phyloP scores from a whole-genome alignment of 1,284 basidiomycete genomes.

The Malassezia pachydermatis region DNA sequence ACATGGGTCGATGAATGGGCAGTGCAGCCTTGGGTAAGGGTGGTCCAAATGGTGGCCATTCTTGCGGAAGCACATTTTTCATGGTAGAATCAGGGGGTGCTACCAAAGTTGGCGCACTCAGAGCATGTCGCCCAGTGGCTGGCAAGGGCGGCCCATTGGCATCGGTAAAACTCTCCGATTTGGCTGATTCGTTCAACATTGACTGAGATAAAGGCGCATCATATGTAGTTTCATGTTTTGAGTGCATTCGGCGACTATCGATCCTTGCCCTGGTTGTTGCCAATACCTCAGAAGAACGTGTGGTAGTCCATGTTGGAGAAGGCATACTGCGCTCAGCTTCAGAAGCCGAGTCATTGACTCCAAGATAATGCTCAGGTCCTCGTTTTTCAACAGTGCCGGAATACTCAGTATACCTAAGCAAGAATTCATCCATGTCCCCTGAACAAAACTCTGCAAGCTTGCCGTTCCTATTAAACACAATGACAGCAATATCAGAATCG shows the following conservation, averaged over 20 bases:
- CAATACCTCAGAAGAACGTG: not conserved
- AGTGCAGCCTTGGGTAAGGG: no score
- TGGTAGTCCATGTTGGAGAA: not conserved
- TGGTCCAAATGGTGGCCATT: no score
- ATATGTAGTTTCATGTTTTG: no score
- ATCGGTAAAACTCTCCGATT: no score
- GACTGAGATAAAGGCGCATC: no score
- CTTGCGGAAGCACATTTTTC: no score
- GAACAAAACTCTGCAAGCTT: conserved; percentile 42
- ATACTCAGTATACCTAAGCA: conserved; percentile 32
- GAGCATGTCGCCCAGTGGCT: no score
- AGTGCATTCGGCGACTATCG: not conserved
- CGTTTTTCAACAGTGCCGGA: conserved; percentile 9
- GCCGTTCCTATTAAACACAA: conserved; percentile 56
- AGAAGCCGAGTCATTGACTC: not conserved
- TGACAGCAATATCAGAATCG: conserved; percentile 61
- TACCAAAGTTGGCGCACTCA: no score
- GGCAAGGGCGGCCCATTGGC: no score
- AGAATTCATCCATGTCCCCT: conserved; percentile 31
- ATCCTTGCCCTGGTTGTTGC: not conserved
- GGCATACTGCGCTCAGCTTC: not conserved
- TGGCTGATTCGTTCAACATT: no score
- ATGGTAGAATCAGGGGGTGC: no score
- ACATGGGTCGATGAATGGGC: no score
- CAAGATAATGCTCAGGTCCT: conserved; percentile 9